Conservation (phyloP, 805 yeast genomes). For the Metschnikowia cerradonensis region DNA sequence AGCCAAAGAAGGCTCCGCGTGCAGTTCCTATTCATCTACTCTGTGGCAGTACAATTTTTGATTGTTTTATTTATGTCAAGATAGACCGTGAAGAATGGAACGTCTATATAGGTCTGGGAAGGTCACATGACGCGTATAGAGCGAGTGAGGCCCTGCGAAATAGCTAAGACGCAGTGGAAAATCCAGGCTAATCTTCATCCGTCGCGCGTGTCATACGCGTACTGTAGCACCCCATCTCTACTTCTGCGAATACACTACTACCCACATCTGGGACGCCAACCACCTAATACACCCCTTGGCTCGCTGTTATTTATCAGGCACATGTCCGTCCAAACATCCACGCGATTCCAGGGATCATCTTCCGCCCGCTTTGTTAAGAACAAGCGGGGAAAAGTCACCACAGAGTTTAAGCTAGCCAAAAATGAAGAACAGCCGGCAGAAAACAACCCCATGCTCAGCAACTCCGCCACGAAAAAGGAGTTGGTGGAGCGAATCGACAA, state of each 20-base stretch:
- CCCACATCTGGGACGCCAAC: not conserved
- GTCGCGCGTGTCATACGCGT: conserved; percentile 4
- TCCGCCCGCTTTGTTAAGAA: conserved; percentile 53
- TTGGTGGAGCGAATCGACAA: conserved; percentile 58
- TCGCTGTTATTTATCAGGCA: not conserved
- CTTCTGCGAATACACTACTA: conserved; percentile 1
- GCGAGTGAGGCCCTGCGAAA: conserved; percentile 1
- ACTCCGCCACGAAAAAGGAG: conserved; percentile 44
- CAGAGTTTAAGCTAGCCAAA: conserved; percentile 11
- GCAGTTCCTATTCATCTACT: conserved; percentile 80
- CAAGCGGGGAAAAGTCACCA: conserved; percentile 18
- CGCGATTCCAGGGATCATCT: conserved; percentile 39
- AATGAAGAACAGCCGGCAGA: conserved; percentile 18
- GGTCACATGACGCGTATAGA: not conserved
- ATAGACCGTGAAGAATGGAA: not conserved
- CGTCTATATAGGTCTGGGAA: not conserved
- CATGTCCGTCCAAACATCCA: conserved; percentile 6
- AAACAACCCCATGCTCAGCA: conserved; percentile 35
- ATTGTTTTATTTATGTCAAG: conserved; percentile 65
- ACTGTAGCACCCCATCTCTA: conserved; percentile 3
- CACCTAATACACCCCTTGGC: not conserved
- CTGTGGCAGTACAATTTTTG: conserved; percentile 73
- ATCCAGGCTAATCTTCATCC: not conserved
- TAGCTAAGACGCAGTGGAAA: not conserved
- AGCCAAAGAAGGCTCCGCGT: conserved; percentile 75